A percentile compares a stretch with the other conserved stretches of the same genome.
Conservation (phyloP, 768 basidiomycete genomes). For the Trametes gibbosa region DNA sequence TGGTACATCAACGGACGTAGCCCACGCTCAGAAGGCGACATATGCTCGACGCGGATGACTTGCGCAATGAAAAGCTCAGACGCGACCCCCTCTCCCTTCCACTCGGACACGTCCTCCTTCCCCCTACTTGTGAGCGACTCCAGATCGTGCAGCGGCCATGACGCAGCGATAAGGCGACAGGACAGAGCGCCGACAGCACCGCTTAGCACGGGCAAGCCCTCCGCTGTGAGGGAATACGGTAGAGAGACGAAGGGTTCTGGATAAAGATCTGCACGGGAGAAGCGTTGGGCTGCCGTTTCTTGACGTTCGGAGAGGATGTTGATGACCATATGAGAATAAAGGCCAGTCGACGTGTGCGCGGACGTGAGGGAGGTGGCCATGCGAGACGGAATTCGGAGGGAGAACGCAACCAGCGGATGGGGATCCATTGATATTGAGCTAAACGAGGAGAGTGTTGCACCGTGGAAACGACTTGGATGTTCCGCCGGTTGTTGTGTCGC, state of each 20-base stretch:
- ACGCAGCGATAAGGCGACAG: slow-evolving; percentile 61
- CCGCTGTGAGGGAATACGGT: slow-evolving; percentile 41
- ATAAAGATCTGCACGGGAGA: slow-evolving; percentile 71
- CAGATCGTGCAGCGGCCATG: slow-evolving; percentile 61
- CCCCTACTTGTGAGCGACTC: slow-evolving; percentile 32
- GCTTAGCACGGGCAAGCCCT: slow-evolving; percentile 59
- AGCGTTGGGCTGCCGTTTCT: slow-evolving; percentile 56
- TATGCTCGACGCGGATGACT: slow-evolving; percentile 62
- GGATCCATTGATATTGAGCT: slow-evolving; percentile 90
- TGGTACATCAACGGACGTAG: slow-evolving; percentile 62
- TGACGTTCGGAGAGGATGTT: slow-evolving; percentile 78
- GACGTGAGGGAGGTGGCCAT: slow-evolving; percentile 64
- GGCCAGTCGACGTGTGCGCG: slow-evolving; percentile 20
- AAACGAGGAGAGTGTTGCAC: slow-evolving; percentile 93
- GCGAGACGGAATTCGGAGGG: slow-evolving; percentile 84
- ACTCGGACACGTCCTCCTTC: slow-evolving; percentile 18
- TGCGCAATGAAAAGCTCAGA: slow-evolving; percentile 81
- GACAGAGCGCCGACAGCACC: slow-evolving; percentile 68
- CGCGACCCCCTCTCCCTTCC: slow-evolving; percentile 35
- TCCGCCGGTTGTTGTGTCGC: neutral
- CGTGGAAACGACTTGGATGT: slow-evolving; percentile 52
- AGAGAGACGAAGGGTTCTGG: slow-evolving; percentile 53
- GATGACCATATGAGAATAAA: slow-evolving; percentile 61
- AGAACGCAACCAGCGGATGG: slow-evolving; percentile 83
- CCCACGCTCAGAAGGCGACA: slow-evolving; percentile 21